A percentile compares a stretch with the other conserved stretches of the same genome.
Conservation (phyloP, 1,139 yeast genomes). For the Candida sp. region DNA sequence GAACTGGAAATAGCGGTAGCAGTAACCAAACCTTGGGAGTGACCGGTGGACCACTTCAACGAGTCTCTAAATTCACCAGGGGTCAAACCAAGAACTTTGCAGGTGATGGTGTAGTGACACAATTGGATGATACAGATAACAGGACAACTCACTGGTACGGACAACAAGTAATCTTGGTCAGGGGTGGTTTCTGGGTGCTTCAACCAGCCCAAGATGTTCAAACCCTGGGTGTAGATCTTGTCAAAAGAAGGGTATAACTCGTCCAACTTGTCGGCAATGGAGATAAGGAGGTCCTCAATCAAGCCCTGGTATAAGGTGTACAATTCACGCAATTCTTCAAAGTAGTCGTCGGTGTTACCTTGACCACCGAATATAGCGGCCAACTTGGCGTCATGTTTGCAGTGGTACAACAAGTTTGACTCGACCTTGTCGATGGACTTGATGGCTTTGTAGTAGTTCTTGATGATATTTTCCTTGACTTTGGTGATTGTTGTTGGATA, state of each 20-base stretch:
- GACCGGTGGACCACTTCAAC: conserved; percentile 88
- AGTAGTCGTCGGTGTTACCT: conserved; percentile 98
- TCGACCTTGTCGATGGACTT: conserved; percentile 42
- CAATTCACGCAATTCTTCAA: conserved; percentile 92
- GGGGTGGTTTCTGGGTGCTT: conserved; percentile 87
- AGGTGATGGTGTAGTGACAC: conserved; percentile 90
- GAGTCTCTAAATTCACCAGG: conserved; percentile 88
- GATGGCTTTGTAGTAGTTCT: conserved; percentile 72
- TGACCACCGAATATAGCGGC: conserved; percentile 98
- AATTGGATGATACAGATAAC: conserved; percentile 94
- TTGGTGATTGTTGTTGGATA: conserved; percentile 73
- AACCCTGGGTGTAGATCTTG: conserved; percentile 93
- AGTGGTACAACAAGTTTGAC: conserved; percentile 56
- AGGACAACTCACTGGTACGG: conserved; percentile 96
- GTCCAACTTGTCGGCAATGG: conserved; percentile 71
- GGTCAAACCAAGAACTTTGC: conserved; percentile 81
- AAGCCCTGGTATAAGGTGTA: conserved; percentile 79
- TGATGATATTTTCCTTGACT: conserved; percentile 68
- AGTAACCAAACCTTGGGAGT: conserved; percentile 96
- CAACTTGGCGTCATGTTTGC: conserved; percentile 54
- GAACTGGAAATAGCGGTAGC: conserved; percentile 92
- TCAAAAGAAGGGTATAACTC: conserved; percentile 77
- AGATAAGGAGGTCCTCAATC: conserved; percentile 72
- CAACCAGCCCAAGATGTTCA: conserved; percentile 89
- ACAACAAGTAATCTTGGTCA: conserved; percentile 82